phyloP scores from a whole-genome alignment of 169 alveolate species.

The Babesia gibsoni region DNA sequence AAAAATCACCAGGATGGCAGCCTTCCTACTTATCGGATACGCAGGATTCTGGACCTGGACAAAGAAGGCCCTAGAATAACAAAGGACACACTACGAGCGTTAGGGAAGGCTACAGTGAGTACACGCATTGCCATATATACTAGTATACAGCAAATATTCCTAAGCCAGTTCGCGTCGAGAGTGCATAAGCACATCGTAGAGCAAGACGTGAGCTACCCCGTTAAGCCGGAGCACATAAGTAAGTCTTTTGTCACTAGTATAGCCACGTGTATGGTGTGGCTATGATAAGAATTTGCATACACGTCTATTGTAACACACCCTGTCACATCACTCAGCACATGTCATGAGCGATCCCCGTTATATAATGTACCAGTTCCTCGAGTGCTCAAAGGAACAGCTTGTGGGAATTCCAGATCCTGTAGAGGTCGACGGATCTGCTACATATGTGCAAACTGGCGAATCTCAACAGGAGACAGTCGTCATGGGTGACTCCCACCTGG shows the following conservation, averaged over 20 bases:
- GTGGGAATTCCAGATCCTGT: slow-evolving; percentile 8
- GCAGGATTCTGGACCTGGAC: slow-evolving; percentile 39
- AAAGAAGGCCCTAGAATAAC: slow-evolving; percentile 43
- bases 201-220: slow-evolving; percentile 42
- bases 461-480: no score
- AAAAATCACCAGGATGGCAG: background rate
- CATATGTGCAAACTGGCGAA: no score
- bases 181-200: slow-evolving; percentile 52
- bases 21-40: slow-evolving; percentile 24
- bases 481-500: no score
- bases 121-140: background rate
- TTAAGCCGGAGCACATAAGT: slow-evolving; percentile 44
- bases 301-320: no score
- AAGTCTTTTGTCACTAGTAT: no score
- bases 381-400: slow-evolving; percentile 15
- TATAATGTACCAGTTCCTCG: slow-evolving; percentile 39
- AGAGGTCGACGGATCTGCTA: no score
- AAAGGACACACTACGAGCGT: slow-evolving; percentile 31
- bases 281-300: no score
- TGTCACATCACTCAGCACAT: no score
- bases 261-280: no score
- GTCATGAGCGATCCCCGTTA: slow-evolving; percentile 42
- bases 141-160: slow-evolving; percentile 9
- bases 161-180: slow-evolving; percentile 28
- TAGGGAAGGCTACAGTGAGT: slow-evolving; percentile 38